Percentiles rank a stretch among this genome's conserved stretches.
Conservation (phyloP, 208 protist species). For the Zelonia costaricensis region DNA sequence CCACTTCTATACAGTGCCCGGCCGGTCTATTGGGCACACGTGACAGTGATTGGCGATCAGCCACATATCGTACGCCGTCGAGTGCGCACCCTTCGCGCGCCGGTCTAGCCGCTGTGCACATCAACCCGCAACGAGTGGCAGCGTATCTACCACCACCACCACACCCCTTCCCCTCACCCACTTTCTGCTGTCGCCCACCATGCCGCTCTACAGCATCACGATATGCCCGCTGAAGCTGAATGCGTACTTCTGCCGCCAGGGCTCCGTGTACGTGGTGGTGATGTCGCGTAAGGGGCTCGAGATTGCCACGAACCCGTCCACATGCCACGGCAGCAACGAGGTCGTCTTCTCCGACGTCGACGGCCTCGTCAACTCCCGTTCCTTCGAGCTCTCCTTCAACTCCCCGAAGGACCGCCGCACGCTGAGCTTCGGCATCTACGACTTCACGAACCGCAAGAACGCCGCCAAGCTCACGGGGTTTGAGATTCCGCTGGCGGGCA, state of each 20-base stretch:
- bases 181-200: no score
- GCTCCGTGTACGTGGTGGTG: constrained; percentile 67
- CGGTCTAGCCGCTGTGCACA: no score
- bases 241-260: constrained; percentile 71
- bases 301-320: constrained; percentile 60
- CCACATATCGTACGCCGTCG: no score
- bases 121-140: no score
- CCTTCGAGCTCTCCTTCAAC: constrained; percentile 77
- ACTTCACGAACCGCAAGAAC: constrained; percentile 82
- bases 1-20: no score
- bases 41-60: no score
- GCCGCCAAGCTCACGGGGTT: constrained; percentile 82
- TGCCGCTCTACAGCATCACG: constrained; percentile 79
- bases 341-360: constrained; percentile 68
- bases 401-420: constrained; percentile 80
- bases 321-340: constrained; percentile 61
- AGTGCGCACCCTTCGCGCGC: no score
- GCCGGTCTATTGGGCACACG: no score
- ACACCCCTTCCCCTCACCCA: no score
- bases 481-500: constrained; percentile 81
- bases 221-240: constrained; percentile 75
- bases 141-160: no score
- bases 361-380: constrained; percentile 40
- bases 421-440: constrained; percentile 78
- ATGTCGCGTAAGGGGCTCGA: constrained; percentile 78